Percentiles rank a stretch among this genome's conserved stretches.
phyloP scores from a whole-genome alignment of 106 monocot species.

The Allium sativum region DNA sequence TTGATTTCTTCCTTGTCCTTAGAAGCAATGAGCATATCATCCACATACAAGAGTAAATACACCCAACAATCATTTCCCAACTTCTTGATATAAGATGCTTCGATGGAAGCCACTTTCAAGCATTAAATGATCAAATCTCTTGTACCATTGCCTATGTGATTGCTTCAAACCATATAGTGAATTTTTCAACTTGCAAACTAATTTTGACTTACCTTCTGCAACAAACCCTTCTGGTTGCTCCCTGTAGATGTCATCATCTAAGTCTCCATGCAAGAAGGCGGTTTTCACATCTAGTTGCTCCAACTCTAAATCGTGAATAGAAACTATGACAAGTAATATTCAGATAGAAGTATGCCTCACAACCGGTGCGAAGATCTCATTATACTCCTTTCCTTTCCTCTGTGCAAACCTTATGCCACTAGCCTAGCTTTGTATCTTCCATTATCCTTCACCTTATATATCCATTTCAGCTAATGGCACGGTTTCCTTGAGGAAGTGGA shows the following conservation, averaged over 20 bases:
- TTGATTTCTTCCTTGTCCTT: too few species aligned
- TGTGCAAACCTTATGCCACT: background rate
- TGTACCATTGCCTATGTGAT: background rate
- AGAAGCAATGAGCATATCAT: too few species aligned
- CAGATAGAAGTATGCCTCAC: background rate
- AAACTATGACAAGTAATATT: background rate
- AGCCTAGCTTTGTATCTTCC: background rate
- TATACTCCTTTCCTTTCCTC: background rate
- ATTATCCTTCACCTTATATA: background rate
- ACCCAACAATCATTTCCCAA: too few species aligned
- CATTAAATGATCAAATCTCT: too few species aligned
- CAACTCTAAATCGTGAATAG: background rate
- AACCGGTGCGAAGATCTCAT: background rate
- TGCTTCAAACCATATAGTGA: background rate
- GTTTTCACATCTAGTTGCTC: background rate
- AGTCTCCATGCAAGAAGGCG: background rate
- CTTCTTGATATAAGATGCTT: too few species aligned
- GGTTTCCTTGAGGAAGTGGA: background rate
- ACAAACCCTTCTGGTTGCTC: background rate
- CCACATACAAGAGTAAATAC: too few species aligned
- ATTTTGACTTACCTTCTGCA: background rate
- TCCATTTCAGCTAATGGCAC: background rate
- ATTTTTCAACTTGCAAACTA: background rate
- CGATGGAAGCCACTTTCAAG: too few species aligned
- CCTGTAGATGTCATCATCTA: background rate